These are phyloP conservation scores for Royoungia palumana DNA, from an alignment of 768 basidiomycete genomes.

Conservation along the genomic window DNA sequence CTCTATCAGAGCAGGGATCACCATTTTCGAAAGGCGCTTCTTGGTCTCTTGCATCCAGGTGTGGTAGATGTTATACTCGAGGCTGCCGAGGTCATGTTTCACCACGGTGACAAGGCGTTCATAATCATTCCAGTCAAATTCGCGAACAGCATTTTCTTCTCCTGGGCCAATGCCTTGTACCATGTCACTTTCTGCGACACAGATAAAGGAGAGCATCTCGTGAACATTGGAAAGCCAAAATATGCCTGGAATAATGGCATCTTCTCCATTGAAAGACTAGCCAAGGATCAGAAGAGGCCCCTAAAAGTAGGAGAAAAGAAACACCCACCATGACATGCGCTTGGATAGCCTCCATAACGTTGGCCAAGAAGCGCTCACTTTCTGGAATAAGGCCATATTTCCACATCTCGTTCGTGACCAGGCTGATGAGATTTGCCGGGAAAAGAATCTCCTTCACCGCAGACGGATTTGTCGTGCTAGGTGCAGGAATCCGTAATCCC, in stretches of 20 bases:
- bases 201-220: constrained; percentile 98
- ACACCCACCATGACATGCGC: constrained; percentile 90
- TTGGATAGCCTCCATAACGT: constrained; percentile 98
- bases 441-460: constrained; percentile 96
- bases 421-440: constrained; percentile 95
- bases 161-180: constrained; percentile 96
- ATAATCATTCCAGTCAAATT: constrained; percentile 96
- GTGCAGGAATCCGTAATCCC: constrained; percentile 88
- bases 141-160: constrained; percentile 85
- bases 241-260: constrained; percentile 92
- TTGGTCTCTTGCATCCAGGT: constrained; percentile 99
- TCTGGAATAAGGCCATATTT: constrained; percentile 96
- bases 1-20: constrained; percentile 97
- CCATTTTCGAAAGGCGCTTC: constrained; percentile 94
- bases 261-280: constrained; percentile 89
- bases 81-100: constrained; percentile 95
- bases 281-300: constrained; percentile 5
- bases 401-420: constrained; percentile 99
- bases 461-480: constrained; percentile 87
- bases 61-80: constrained; percentile 99
- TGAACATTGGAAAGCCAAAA: constrained; percentile 99
- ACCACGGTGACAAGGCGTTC: constrained; percentile 96
- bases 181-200: constrained; percentile 98
- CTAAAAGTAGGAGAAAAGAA: background rate
- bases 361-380: constrained; percentile 96